phyloP scores from a whole-genome alignment of 768 basidiomycete genomes.

The Boletus subcaerulescens region DNA sequence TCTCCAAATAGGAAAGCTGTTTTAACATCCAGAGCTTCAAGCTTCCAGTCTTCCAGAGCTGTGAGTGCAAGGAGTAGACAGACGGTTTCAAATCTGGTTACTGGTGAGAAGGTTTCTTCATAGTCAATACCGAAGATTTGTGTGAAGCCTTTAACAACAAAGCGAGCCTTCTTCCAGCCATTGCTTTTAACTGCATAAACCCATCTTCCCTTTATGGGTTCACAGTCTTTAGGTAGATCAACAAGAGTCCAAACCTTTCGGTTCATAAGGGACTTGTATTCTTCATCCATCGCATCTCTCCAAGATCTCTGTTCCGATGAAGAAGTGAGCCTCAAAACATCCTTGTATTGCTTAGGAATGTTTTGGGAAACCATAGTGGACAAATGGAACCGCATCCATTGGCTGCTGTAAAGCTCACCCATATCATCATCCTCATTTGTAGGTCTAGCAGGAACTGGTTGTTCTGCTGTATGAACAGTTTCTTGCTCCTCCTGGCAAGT shows the following conservation, averaged over 20 bases:
- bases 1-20: neutral
- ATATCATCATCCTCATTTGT: too few relatives aligned
- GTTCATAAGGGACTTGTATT: too few relatives aligned
- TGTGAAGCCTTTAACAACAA: neutral
- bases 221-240: neutral
- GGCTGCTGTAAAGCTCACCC: too few relatives aligned
- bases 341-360: too few relatives aligned
- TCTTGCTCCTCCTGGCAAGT: too few relatives aligned
- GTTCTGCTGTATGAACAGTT: too few relatives aligned
- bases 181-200: neutral
- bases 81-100: neutral
- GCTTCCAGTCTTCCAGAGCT: neutral
- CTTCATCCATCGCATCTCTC: too few relatives aligned
- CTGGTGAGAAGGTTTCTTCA: neutral
- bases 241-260: neutral
- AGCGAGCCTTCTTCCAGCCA: neutral
- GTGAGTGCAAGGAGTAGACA: neutral
- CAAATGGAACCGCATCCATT: too few relatives aligned
- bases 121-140: neutral
- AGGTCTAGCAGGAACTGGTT: too few relatives aligned
- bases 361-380: too few relatives aligned
- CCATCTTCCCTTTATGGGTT: neutral
- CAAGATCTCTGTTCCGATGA: too few relatives aligned
- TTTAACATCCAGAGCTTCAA: neutral
- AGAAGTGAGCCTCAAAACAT: too few relatives aligned